phyloP scores from a whole-genome alignment of 2,329 filamentous ascomycete species.

The Aciculosporium take region DNA sequence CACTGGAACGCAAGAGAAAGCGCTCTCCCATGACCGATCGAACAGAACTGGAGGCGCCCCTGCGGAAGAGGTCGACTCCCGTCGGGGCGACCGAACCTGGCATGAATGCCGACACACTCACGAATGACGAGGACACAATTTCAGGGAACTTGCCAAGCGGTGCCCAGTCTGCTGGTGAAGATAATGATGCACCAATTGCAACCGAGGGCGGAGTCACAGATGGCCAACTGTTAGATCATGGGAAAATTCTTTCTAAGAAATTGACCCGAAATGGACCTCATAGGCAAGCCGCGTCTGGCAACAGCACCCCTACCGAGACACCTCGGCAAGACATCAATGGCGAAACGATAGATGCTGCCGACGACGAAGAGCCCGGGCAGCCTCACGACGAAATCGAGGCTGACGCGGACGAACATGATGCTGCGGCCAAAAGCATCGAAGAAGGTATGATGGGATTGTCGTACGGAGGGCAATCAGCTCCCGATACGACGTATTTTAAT shows the following conservation, averaged over 20 bases:
- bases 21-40: slow-evolving; percentile 30
- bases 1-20: slow-evolving; percentile 34
- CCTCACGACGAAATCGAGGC: slow-evolving; percentile 40
- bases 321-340: slow-evolving; percentile 18
- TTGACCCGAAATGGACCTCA: slow-evolving; percentile 27
- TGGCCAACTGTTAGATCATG: slow-evolving; percentile 17
- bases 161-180: slow-evolving; percentile 31
- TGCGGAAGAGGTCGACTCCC: slow-evolving; percentile 40
- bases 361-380: slow-evolving; percentile 27
- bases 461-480: not conserved
- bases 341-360: slow-evolving; percentile 20
- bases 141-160: slow-evolving; percentile 22
- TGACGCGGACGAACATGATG: slow-evolving; percentile 36
- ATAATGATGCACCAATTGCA: slow-evolving; percentile 22
- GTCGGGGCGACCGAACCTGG: slow-evolving; percentile 26
- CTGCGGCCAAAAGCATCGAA: slow-evolving; percentile 47
- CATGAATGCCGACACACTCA: slow-evolving; percentile 16
- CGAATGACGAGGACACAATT: slow-evolving; percentile 23
- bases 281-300: slow-evolving; percentile 16
- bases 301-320: slow-evolving; percentile 1
- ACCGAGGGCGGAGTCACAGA: slow-evolving; percentile 13
- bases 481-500: not conserved
- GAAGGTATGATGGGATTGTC: slow-evolving; percentile 38
- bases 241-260: slow-evolving; percentile 23
- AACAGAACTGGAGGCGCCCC: slow-evolving; percentile 32